phyloP scores from a whole-genome alignment of 371 early-diverging fungal species.

The Phascolomyces articulosus region DNA sequence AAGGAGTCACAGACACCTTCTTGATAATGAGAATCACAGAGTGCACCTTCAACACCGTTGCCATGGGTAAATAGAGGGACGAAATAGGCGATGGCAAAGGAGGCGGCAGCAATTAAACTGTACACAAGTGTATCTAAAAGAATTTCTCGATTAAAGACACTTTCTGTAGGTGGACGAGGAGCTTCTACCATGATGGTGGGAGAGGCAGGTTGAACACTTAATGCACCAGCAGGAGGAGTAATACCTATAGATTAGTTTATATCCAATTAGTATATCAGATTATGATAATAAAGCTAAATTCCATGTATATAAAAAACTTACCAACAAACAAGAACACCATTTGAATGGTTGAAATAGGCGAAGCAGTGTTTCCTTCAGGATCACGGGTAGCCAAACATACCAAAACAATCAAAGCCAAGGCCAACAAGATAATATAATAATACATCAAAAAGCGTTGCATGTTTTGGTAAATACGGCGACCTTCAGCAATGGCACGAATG shows the following conservation, averaged over 20 bases:
- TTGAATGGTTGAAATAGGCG: conserved; percentile 79
- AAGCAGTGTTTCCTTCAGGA: conserved; percentile 58
- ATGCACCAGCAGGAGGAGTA: conserved; percentile 76
- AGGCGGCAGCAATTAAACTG: conserved; percentile 52
- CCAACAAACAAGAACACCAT: conserved; percentile 91
- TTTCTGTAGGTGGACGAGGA: conserved; percentile 71
- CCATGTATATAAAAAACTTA: too few species aligned
- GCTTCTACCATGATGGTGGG: conserved; percentile 77
- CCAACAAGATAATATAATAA: conserved; percentile 86
- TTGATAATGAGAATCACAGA: conserved; percentile 64
- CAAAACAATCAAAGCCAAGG: conserved; percentile 73
- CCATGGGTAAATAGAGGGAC: conserved; percentile 54
- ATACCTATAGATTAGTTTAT: conserved; percentile 80
- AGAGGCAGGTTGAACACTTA: conserved; percentile 80
- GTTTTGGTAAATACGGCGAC: conserved; percentile 89
- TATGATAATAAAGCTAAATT: too few species aligned
- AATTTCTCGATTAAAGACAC: conserved; percentile 52
- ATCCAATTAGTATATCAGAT: conserved; percentile 34
- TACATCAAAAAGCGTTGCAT: conserved; percentile 92
- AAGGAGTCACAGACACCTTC: conserved; percentile 68
- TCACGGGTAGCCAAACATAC: conserved; percentile 75
- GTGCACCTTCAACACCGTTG: conserved; percentile 47
- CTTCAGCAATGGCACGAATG: conserved; percentile 83
- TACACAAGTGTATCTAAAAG: conserved; percentile 25
- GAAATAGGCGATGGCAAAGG: conserved; percentile 55